phyloP scores from a whole-genome alignment of 2,329 filamentous ascomycete species.

The Phoma sp. region DNA sequence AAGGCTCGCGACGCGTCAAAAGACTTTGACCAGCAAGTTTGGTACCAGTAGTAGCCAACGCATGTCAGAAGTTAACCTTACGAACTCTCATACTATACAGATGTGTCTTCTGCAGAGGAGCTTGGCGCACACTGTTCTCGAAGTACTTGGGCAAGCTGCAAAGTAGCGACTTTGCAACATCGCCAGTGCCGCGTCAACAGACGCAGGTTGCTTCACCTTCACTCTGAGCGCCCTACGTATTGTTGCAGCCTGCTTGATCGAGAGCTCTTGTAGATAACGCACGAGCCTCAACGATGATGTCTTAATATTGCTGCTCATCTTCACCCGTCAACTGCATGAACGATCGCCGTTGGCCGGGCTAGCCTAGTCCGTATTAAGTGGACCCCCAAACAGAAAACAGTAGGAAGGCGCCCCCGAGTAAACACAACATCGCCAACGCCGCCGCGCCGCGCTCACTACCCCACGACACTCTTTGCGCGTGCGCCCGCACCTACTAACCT shows the following conservation, averaged over 20 bases:
- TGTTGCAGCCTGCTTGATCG: no score
- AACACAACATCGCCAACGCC: constrained; percentile 15
- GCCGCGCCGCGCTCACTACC: constrained; percentile 5
- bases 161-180: no score
- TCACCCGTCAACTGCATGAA: not conserved
- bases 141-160: no score
- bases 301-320: not conserved
- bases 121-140: no score
- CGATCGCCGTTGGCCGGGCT: constrained; percentile 4
- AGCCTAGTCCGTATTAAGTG: constrained; percentile 12
- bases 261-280: no score
- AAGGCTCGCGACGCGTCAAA: constrained; percentile 7
- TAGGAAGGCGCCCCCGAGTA: constrained; percentile 12
- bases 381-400: constrained; percentile 20
- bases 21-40: no score
- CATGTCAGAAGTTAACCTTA: not conserved
- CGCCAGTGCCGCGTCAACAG: no score
- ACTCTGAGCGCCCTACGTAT: no score
- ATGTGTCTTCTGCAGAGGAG: no score
- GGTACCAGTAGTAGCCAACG: not conserved
- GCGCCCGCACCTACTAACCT: constrained; percentile 8
- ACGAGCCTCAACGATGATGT: not conserved
- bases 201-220: not conserved
- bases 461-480: constrained; percentile 12
- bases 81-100: no score